Percentiles rank a stretch among this genome's conserved stretches.
These are phyloP conservation scores for Aspergillus brasiliensis DNA, from an alignment of 2,329 filamentous ascomycete genomes.

Conservation along the genomic window DNA sequence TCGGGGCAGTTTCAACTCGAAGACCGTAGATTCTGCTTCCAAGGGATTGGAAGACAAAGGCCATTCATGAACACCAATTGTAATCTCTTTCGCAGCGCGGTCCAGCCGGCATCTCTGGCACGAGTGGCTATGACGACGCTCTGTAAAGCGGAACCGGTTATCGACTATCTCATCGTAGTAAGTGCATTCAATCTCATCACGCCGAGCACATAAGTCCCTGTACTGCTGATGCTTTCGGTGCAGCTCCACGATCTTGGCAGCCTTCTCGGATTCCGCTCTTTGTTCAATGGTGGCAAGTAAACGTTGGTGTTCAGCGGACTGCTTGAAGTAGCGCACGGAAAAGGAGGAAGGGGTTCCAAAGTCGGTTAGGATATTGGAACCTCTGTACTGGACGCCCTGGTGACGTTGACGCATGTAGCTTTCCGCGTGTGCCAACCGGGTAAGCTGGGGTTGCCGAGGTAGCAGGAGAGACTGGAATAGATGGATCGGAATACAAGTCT, in stretches of 20 bases:
- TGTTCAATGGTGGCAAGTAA: conserved; percentile 43
- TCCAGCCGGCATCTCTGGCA: conserved; percentile 44
- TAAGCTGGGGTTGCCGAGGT: conserved; percentile 25
- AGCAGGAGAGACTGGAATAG: conserved; percentile 24
- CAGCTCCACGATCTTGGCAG: conserved; percentile 29
- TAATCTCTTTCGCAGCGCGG: conserved; percentile 39
- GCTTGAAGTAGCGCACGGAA: conserved; percentile 51
- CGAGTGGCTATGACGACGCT: conserved; percentile 12
- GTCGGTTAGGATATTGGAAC: conserved; percentile 41
- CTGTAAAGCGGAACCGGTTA: neutral
- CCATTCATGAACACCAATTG: conserved; percentile 59
- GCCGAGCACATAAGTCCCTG: conserved; percentile 24
- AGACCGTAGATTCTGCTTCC: conserved; percentile 51
- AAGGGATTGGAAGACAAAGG: conserved; percentile 47
- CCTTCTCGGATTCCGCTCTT: conserved; percentile 33
- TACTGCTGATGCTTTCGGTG: conserved; percentile 31
- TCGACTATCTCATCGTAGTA: conserved; percentile 6
- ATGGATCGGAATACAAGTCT: conserved; percentile 46
- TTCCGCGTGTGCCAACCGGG: conserved; percentile 43
- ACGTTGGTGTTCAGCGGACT: conserved; percentile 45
- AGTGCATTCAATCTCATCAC: conserved; percentile 7
- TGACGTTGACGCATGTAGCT: conserved; percentile 47
- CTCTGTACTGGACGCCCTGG: conserved; percentile 13
- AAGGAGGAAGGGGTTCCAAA: conserved; percentile 46
- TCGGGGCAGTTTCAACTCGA: conserved; percentile 53